Percentiles rank a stretch among this genome's conserved stretches.
These are phyloP conservation scores for Beauveria asiatica DNA, from an alignment of 2,329 filamentous ascomycete species.

Conservation along the genomic window DNA sequence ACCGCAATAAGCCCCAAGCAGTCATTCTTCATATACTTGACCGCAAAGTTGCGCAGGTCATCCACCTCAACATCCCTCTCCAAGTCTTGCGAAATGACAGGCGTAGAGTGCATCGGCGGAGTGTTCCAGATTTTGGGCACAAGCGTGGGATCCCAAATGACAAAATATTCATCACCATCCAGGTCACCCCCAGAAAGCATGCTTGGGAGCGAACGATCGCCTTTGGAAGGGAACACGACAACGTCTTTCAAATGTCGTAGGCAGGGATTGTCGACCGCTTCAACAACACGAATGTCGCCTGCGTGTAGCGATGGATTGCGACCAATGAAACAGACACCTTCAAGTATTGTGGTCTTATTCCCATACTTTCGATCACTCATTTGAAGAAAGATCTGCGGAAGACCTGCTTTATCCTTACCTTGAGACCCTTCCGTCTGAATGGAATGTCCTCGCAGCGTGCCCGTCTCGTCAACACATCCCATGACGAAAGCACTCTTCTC, in stretches of 20 bases:
- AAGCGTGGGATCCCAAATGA: slow-evolving; percentile 79
- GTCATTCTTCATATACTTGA: slow-evolving; percentile 88
- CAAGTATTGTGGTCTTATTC: slow-evolving; percentile 53
- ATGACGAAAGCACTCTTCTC: slow-evolving; percentile 80
- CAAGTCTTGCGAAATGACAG: slow-evolving; percentile 46
- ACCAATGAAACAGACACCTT: slow-evolving; percentile 73
- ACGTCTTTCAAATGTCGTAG: slow-evolving; percentile 74
- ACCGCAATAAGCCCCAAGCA: slow-evolving; percentile 70
- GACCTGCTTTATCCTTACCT: slow-evolving; percentile 36
- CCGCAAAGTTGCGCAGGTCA: slow-evolving; percentile 78
- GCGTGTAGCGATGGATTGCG: slow-evolving; percentile 92
- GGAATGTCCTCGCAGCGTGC: slow-evolving; percentile 62
- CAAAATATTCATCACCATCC: slow-evolving; percentile 91
- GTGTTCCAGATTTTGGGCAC: slow-evolving; percentile 63
- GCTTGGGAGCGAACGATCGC: slow-evolving; percentile 75
- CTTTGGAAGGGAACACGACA: slow-evolving; percentile 76
- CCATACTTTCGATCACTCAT: slow-evolving; percentile 51
- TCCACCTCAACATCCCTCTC: slow-evolving; percentile 57
- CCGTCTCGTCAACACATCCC: slow-evolving; percentile 81
- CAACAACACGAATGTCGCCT: slow-evolving; percentile 82
- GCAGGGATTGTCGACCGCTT: slow-evolving; percentile 66
- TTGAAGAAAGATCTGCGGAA: slow-evolving; percentile 88
- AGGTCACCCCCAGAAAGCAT: slow-evolving; percentile 97
- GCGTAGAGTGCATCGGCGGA: slow-evolving; percentile 67
- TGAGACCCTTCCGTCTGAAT: slow-evolving; percentile 32